Conservation (phyloP, 768 basidiomycete genomes). For the Amanita phalloides region DNA sequence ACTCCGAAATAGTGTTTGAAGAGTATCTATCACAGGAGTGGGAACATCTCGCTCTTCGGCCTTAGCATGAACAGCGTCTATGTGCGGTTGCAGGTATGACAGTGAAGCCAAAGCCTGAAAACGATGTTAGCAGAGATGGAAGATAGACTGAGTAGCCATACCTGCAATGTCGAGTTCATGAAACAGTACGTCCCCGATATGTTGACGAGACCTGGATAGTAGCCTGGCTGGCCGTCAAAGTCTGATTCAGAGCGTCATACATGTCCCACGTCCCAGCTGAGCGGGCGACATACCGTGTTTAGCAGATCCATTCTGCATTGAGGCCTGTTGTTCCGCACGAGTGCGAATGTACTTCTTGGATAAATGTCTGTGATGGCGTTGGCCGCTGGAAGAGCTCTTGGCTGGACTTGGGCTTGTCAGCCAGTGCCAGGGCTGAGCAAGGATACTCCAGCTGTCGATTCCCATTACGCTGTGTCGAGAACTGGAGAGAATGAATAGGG, state of each 20-base stretch:
- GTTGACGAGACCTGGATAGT: conserved; percentile 90
- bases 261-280: background rate
- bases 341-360: conserved; percentile 41
- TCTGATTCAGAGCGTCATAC: background rate
- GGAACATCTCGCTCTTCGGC: conserved; percentile 76
- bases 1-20: conserved; percentile 65
- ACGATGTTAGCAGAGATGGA: conserved; percentile 9
- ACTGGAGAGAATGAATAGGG: conserved; percentile 30
- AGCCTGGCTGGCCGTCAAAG: conserved; percentile 19
- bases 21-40: conserved; percentile 77
- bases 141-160: conserved; percentile 15
- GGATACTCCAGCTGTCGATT: conserved; percentile 42
- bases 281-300: conserved; percentile 13
- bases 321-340: conserved; percentile 44
- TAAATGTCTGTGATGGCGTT: conserved; percentile 24
- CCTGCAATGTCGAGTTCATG: conserved; percentile 95
- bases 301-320: conserved; percentile 24
- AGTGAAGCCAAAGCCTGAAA: conserved; percentile 83
- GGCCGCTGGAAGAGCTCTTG: background rate
- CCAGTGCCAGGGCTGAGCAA: conserved; percentile 55
- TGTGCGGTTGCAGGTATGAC: conserved; percentile 69
- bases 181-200: conserved; percentile 96
- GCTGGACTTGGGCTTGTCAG: conserved; percentile 17
- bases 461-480: conserved; percentile 34
- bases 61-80: conserved; percentile 62